Base-by-base conservation (phyloP, 208 protist species). In the Leishmania tropica region DNA sequence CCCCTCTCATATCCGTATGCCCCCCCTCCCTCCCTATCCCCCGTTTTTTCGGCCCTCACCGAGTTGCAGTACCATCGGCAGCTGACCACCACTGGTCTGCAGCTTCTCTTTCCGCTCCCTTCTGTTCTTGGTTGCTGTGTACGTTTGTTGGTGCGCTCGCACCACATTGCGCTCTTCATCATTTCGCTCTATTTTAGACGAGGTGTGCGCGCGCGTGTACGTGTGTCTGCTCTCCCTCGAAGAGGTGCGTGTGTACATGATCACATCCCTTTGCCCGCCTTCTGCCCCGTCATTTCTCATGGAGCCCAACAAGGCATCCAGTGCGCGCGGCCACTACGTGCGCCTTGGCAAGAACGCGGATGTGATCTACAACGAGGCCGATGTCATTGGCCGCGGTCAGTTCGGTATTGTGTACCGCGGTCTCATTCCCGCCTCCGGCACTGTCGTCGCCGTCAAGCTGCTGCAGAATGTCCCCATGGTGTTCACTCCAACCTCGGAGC, bases 351-450 rank as follows among this genome's bases (percentile, higher is more conserved):
- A 87, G 62, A 76, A 87, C 64, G 42, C 77, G 11, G 81, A 88
- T 31, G 78, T 90, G n/a, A 72, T 84, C 47, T 89, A 89, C 81
- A 78, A 83, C 54, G 78, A 86, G 73, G 78, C 83, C 28, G 78
- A 81, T 47, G 76, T 87, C 56, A 83, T 95, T 62, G 92, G 92
- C 24, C 80, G 83, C 47, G 92, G 92, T 15, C 80, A 83, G 60
- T 95, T 93, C 31, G 92, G 92, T 73, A 85, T 68, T 19, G 90
- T 93, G 17, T 93, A 93, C 84, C 76, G 81, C 21, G 92, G 92
- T 11, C 24, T 51, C 42, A 75, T 84, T 31, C 45, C 48, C 54
- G 67, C 75, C 24, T 83, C 82, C 45, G 79, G 75, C 60, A 78
- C 75, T 58, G 48, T 81, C 24, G 86, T 95, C 13, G 92, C 92